Evolutionary conservation across 441 rosid genomes (phyloP).

Genomic region (Gossypium schwendimanii): DNA sequence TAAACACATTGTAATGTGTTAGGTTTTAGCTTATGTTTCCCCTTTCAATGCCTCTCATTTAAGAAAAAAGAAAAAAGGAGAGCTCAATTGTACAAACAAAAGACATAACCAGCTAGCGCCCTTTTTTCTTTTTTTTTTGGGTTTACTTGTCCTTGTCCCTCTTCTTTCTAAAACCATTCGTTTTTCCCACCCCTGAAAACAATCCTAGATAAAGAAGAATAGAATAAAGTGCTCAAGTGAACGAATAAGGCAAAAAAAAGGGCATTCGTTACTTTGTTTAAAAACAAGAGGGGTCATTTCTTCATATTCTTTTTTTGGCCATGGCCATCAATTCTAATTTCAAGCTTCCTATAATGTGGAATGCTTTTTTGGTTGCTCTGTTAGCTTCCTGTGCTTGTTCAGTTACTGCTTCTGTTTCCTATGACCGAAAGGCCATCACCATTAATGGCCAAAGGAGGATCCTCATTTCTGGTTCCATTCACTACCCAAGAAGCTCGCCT

Average conservation of each 20-base stretch:
- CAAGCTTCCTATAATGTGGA: constrained; percentile 41
- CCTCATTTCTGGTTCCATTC: constrained; percentile 95
- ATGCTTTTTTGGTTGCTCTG: constrained; percentile 28
- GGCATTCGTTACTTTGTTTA: constrained; percentile 18
- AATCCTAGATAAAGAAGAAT: constrained; percentile 27
- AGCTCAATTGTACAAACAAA: background rate
- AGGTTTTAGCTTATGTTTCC: background rate
- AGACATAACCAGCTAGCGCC: background rate
- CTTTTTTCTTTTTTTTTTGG: background rate
- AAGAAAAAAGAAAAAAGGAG: background rate
- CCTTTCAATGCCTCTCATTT: constrained; percentile 6
- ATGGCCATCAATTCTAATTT: constrained; percentile 29
- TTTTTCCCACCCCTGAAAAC: background rate
- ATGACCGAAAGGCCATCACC: constrained; percentile 70
- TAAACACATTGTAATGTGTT: background rate
- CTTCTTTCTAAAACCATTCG: constrained; percentile 7
- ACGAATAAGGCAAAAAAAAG: constrained; percentile 18
- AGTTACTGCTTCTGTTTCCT: constrained; percentile 66
- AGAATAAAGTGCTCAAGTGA: constrained; percentile 37
- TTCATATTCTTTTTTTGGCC: background rate
- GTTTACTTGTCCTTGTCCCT: constrained; percentile 15
- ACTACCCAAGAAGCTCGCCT: constrained; percentile 94
- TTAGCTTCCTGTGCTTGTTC: constrained; percentile 37
- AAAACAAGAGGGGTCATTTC: constrained; percentile 16
- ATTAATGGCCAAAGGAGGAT: constrained; percentile 90